Conservation (phyloP, 1,139 yeast species). For the Arxiozyma heterogenica region DNA sequence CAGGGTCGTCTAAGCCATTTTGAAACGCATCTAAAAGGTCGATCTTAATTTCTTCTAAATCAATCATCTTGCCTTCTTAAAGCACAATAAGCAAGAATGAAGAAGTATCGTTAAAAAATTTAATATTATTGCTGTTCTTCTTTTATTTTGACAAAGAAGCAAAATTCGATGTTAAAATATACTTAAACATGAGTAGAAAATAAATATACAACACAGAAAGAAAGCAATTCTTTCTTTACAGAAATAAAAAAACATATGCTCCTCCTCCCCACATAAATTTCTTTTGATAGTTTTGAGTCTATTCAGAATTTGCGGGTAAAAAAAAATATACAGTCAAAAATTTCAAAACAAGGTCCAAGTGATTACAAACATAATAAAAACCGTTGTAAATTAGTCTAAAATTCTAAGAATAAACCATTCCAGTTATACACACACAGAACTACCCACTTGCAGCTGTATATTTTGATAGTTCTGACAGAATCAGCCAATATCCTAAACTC, state of each 20-base stretch:
- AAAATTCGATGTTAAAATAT: too few relatives aligned
- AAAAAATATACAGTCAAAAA: too few relatives aligned
- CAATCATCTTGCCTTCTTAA: background rate
- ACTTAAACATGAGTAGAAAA: too few relatives aligned
- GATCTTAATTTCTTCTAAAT: constrained; percentile 2
- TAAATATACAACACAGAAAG: too few relatives aligned
- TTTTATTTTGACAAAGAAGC: too few relatives aligned
- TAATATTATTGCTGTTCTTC: too few relatives aligned
- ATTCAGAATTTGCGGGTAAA: background rate
- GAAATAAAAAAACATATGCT: too few relatives aligned
- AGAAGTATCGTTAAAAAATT: background rate
- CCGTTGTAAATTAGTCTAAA: background rate
- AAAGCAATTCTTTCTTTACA: background rate
- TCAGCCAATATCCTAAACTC: background rate
- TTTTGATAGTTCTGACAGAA: background rate
- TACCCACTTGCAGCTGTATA: too few relatives aligned
- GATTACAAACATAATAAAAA: too few relatives aligned
- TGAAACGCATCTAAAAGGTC: constrained; percentile 7
- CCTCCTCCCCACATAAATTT: background rate
- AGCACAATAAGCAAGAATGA: background rate
- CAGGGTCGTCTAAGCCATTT: constrained; percentile 6
- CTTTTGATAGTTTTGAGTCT: background rate
- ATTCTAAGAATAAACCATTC: too few relatives aligned
- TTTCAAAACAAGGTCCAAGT: too few relatives aligned
- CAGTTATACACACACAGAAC: background rate